Evolutionary conservation across 495 filamentous ascomycete genomes (phyloP), one percentile per base, ranked within the genome.

Genomic region (Penicillium egyptiacum): DNA sequence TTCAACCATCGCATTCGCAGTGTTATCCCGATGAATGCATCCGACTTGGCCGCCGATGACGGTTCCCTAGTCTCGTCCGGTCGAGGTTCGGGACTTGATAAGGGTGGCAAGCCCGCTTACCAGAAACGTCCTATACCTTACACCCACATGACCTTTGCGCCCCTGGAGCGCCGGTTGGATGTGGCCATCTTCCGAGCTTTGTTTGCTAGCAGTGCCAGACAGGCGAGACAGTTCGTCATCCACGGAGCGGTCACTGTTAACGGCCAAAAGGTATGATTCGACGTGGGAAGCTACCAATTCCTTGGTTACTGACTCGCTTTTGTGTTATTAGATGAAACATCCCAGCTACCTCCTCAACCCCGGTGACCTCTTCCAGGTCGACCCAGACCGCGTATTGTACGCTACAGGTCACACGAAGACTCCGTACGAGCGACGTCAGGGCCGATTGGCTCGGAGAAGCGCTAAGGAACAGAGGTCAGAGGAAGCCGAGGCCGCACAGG

Each of bases 361-460:
- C 10, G 94, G 94, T 47, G 94, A 98, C 68, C 88, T 98, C 80
- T 98, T 98, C 81, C 89, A 93, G 66, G 95, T 98, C 66, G 88
- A 96, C 8, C 81, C 87, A 41, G 90, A 94, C 6, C 84, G 85
- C 56, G 95, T 98, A 30, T 80, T 98, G 73, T 89, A 75, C 61
- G 94, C 90, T 22, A 96, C 91, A 10, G 94, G 94, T 31, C 81
- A 80, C 2, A 81, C 82, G 10, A 96, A 93, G 68, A 68, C 75
- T 19, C 77, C 68, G 43, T 60, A 64, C 19, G 75, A 83, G 56
- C 75, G 76, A 53, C 77, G 76, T 12, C 72, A 75, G 41, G 61
- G 79, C 55, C 62, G 33, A 42, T 58, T 49, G 56, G 69, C 46
- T 54, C 56, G 58, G 30, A 60, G 67, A 49, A 65, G 75, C 37